Base-by-base conservation (phyloP, 164 flowering plant genomes). In the Litsea cubeba region DNA sequence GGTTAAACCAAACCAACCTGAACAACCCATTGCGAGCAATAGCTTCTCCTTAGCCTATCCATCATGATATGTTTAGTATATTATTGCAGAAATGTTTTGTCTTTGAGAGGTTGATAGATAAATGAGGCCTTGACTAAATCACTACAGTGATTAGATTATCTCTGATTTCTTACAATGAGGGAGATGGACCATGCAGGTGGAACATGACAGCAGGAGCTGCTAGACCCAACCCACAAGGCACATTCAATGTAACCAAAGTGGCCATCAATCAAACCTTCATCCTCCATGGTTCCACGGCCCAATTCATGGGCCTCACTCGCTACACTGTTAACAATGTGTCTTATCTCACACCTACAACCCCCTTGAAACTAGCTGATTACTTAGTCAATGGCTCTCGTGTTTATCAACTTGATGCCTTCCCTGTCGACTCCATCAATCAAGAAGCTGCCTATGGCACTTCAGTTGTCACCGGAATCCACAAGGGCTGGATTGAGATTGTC, bases 191-290 rank as follows among this genome's bases (percentile, higher is more conserved):
- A 64, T 65, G 30, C 69, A 88, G 90, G 77, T 87, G 87, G 92
- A 88, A 90, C 80, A 3, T 87, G 86, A 85, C 87, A 0, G 58
- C 91, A 0, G 91, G 97, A 63, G 97, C 91, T 14, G 92, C 97
- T 40, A 83, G 97, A 80, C 97, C 97, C 12, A 91, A 91, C 62
- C 90, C 89, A 28, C 97, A 91, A 72, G 94, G 94, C 57, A 75
- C 90, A 10, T 91, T 87, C 81, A 87, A 87, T 25, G 88, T 84
- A 5, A 3, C 83, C 10, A 88, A 85, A 49, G 83, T 85, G 50
- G 81, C 89, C 7, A 6, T 90, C 0, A 60, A 85, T 0, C 88
- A 85, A 54, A 87, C 87, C 6, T 86, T 89, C 70, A 64, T 84
- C 65, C 91, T 92, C 26, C 83, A 78, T 1, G 80, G 73, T 8